Percentiles rank a stretch among this genome's conserved stretches.
Conservation (phyloP, 2,329 filamentous ascomycete species). For the Akanthomyces muscarius region DNA sequence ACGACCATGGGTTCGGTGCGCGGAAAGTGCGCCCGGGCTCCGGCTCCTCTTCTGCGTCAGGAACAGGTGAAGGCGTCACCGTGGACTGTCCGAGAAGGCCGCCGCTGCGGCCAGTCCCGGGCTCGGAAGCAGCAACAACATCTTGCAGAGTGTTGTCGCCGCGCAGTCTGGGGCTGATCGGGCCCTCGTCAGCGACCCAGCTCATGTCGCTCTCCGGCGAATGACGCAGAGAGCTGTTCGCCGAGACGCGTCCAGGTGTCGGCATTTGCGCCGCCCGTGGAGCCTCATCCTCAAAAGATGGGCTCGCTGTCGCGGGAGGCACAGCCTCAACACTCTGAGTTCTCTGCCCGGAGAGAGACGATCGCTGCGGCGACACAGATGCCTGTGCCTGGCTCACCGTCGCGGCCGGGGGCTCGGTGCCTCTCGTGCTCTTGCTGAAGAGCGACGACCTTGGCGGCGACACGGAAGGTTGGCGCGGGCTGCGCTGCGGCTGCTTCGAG, state of each 20-base stretch:
- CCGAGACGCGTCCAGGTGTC: slow-evolving; percentile 24
- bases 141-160: slow-evolving; percentile 33
- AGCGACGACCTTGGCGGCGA: neutral
- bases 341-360: neutral
- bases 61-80: neutral
- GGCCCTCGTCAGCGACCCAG: slow-evolving; percentile 38
- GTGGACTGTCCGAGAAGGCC: neutral
- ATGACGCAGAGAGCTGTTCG: slow-evolving; percentile 32
- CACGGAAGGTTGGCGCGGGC: neutral
- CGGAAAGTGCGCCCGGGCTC: neutral
- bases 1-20: neutral
- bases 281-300: slow-evolving; percentile 2
- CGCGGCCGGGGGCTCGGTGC: neutral
- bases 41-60: neutral
- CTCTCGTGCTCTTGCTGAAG: neutral
- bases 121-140: slow-evolving; percentile 21
- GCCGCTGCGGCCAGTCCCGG: neutral
- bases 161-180: slow-evolving; percentile 33
- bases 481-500: neutral
- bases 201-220: slow-evolving; percentile 37
- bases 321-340: neutral
- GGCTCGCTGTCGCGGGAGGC: neutral
- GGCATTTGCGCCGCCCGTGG: too few species aligned
- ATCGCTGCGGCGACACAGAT: neutral
- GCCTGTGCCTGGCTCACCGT: neutral